phyloP scores from a whole-genome alignment of 176 grass and related monocot genomes.

The Bolboschoenus planiculmis region DNA sequence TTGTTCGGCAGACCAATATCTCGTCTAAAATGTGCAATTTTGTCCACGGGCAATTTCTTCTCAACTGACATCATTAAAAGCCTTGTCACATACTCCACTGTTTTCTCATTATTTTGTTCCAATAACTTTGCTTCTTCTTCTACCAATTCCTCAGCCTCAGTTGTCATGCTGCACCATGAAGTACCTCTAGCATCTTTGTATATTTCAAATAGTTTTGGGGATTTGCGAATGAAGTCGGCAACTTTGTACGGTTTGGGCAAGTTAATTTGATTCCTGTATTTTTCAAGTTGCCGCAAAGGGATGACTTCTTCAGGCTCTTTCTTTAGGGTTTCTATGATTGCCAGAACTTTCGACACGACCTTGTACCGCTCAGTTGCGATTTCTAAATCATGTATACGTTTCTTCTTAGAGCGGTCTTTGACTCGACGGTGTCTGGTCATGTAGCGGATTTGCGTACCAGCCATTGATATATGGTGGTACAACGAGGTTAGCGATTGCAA shows the following conservation, averaged over 20 bases:
- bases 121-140: slow-evolving; percentile 63
- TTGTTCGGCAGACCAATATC: slow-evolving; percentile 72
- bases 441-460: slow-evolving; percentile 10
- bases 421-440: slow-evolving; percentile 67
- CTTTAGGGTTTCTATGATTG: slow-evolving; percentile 61
- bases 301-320: slow-evolving; percentile 63
- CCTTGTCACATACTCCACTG: slow-evolving; percentile 45
- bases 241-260: slow-evolving; percentile 65
- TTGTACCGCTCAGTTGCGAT: slow-evolving; percentile 64
- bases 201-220: slow-evolving; percentile 64
- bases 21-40: slow-evolving; percentile 58
- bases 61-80: slow-evolving; percentile 83
- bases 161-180: slow-evolving; percentile 57
- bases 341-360: slow-evolving; percentile 56
- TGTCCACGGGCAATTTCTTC: slow-evolving; percentile 45
- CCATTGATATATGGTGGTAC: not conserved
- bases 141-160: slow-evolving; percentile 43
- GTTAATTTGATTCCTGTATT: slow-evolving; percentile 55
- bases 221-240: slow-evolving; percentile 58
- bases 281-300: slow-evolving; percentile 60
- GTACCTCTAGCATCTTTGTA: slow-evolving; percentile 58
- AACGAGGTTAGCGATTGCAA: not conserved
- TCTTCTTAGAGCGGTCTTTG: slow-evolving; percentile 62
- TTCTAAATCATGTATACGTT: slow-evolving; percentile 65
- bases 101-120: slow-evolving; percentile 35